Evolutionary conservation across 192 early-diverging fungal genomes (phyloP).

Genomic region (Powellomyces hirtus): DNA sequence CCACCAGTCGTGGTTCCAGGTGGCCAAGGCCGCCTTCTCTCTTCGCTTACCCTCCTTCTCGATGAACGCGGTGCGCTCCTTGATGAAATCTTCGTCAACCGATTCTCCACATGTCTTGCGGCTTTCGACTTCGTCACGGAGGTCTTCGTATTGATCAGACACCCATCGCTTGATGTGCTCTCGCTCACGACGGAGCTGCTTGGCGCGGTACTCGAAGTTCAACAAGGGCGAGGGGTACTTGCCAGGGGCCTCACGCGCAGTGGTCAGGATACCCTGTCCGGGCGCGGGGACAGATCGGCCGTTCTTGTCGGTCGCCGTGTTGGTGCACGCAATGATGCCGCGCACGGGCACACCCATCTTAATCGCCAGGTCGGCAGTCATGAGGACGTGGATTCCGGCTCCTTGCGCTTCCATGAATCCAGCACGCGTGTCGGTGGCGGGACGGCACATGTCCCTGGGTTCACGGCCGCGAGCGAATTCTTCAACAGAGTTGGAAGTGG

Average conservation of each 20-base stretch:
- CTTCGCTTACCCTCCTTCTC: conserved; percentile 45
- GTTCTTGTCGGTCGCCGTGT: conserved; percentile 93
- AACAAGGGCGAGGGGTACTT: conserved; percentile 61
- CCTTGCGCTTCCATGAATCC: conserved; percentile 95
- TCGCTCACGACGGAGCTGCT: conserved; percentile 70
- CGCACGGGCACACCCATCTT: conserved; percentile 92
- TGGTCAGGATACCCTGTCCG: conserved; percentile 89
- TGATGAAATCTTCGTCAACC: conserved; percentile 44
- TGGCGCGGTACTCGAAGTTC: conserved; percentile 79
- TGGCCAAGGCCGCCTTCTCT: conserved; percentile 68
- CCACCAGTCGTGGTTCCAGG: conserved; percentile 83
- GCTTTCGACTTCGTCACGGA: conserved; percentile 67
- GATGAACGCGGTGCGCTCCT: conserved; percentile 53
- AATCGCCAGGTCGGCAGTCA: conserved; percentile 82
- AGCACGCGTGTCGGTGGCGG: conserved; percentile 80
- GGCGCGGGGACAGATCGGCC: conserved; percentile 92
- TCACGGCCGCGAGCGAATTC: conserved; percentile 86
- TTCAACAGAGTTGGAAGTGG: conserved; percentile 77
- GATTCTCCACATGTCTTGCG: conserved; percentile 39
- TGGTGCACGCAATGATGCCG: conserved; percentile 83
- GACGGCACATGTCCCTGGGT: conserved; percentile 84
- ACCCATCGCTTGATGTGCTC: conserved; percentile 79
- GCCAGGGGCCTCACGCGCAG: conserved; percentile 70
- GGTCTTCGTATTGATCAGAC: conserved; percentile 67
- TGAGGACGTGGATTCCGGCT: conserved; percentile 84